Conservation (phyloP, 2,329 filamentous ascomycete genomes). For the Scedosporium apiospermum region DNA sequence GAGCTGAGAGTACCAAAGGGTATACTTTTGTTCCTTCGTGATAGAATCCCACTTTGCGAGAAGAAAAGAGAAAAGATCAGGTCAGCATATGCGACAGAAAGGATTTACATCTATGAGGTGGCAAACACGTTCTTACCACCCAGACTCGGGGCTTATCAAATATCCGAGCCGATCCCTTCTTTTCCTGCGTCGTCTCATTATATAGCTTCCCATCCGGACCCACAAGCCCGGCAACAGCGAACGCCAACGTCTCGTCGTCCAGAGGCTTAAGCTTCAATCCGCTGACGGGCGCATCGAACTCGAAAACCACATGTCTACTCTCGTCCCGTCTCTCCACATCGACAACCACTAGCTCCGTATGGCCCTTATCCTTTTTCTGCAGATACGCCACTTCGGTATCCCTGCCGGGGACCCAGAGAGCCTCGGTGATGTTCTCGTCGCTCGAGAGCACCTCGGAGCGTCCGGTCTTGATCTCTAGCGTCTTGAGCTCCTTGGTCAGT, state of each 20-base stretch:
- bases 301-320: slow-evolving; percentile 17
- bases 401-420: slow-evolving; percentile 24
- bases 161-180: slow-evolving; percentile 11
- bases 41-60: slow-evolving; percentile 21
- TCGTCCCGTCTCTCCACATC: slow-evolving; percentile 13
- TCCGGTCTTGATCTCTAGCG: slow-evolving; percentile 23
- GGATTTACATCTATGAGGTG: background rate
- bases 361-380: slow-evolving; percentile 17
- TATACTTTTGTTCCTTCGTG: slow-evolving; percentile 16
- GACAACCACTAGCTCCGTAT: slow-evolving; percentile 21
- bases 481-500: slow-evolving; percentile 20
- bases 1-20: slow-evolving; percentile 29
- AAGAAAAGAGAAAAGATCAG: background rate
- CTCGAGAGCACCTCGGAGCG: slow-evolving; percentile 16
- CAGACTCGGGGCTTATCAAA: slow-evolving; percentile 24
- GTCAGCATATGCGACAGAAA: no score
- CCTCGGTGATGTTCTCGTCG: slow-evolving; percentile 20
- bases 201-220: slow-evolving; percentile 20
- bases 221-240: slow-evolving; percentile 24
- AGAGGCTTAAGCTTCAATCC: slow-evolving; percentile 24
- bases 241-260: slow-evolving; percentile 22
- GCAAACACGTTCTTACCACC: slow-evolving; percentile 17
- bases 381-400: slow-evolving; percentile 23
- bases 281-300: slow-evolving; percentile 22
- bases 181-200: slow-evolving; percentile 18